Conservation (phyloP, 805 yeast species). For the Spathaspora passalidarum region DNA sequence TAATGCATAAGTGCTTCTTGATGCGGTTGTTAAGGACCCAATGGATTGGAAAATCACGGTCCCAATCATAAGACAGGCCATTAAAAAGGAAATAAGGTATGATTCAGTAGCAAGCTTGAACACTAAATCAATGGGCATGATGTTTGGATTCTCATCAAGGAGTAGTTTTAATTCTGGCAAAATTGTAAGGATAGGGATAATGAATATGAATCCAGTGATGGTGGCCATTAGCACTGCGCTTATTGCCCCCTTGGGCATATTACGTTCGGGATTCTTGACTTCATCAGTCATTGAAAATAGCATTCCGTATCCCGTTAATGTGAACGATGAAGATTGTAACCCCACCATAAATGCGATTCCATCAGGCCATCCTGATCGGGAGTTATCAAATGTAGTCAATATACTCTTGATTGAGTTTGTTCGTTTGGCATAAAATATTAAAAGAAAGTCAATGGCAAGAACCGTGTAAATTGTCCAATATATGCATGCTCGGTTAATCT, state of each 20-base stretch:
- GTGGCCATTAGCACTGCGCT: conserved; percentile 63
- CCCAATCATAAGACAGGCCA: conserved; percentile 64
- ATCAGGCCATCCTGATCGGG: conserved; percentile 74
- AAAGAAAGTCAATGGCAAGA: conserved; percentile 59
- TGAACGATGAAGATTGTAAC: conserved; percentile 73
- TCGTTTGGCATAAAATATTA: conserved; percentile 54
- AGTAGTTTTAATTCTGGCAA: conserved; percentile 61
- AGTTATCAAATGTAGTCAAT: conserved; percentile 64
- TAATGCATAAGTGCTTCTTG: conserved; percentile 77
- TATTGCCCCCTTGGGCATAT: conserved; percentile 71
- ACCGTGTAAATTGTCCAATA: conserved; percentile 74
- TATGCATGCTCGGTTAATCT: conserved; percentile 65
- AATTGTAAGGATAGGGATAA: conserved; percentile 68
- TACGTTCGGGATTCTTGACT: conserved; percentile 69
- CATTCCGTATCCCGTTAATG: conserved; percentile 81
- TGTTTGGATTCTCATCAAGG: conserved; percentile 57
- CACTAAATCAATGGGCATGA: conserved; percentile 76
- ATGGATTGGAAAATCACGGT: conserved; percentile 74
- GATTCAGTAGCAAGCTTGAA: conserved; percentile 71
- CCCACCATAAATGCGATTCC: conserved; percentile 73
- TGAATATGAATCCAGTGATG: conserved; percentile 67
- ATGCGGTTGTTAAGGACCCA: conserved; percentile 77
- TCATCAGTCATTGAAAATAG: conserved; percentile 81
- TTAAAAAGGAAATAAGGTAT: conserved; percentile 61
- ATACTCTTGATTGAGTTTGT: conserved; percentile 60